Evolutionary conservation across 192 early-diverging fungal species (phyloP).

Genomic region (Coemansia sp.): DNA sequence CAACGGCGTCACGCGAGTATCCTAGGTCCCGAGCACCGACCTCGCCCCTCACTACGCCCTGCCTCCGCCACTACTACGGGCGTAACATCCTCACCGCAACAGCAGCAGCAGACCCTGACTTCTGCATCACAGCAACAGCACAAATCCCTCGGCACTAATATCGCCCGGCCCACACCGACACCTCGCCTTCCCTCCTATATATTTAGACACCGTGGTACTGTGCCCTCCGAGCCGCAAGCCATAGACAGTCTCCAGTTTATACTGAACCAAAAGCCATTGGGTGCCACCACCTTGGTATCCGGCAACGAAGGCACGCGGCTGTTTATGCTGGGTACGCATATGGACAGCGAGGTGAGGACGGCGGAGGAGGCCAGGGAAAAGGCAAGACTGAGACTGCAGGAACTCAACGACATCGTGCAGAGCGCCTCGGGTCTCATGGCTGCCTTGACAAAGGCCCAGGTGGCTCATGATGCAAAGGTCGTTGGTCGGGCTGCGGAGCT

Average conservation of each 20-base stretch:
- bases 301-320: background rate
- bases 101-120: slow-evolving; percentile 3
- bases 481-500: background rate
- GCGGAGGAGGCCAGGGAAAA: slow-evolving; percentile 16
- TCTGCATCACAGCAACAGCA: background rate
- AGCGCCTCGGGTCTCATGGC: slow-evolving; percentile 15
- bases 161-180: background rate
- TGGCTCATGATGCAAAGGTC: background rate
- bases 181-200: slow-evolving; percentile 2
- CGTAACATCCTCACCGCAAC: slow-evolving; percentile 6
- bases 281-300: background rate
- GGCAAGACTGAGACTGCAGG: slow-evolving; percentile 16
- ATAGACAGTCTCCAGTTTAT: slow-evolving; percentile 28
- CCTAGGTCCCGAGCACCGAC: slow-evolving; percentile 13
- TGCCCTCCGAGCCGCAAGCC: slow-evolving; percentile 19
- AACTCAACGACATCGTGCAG: slow-evolving; percentile 15
- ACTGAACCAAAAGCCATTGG: slow-evolving; percentile 22
- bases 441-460: slow-evolving; percentile 7
- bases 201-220: slow-evolving; percentile 16
- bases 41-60: background rate
- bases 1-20: slow-evolving; percentile 20
- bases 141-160: background rate
- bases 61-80: background rate
- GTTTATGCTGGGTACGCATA: background rate
- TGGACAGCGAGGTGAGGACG: slow-evolving; percentile 11